Conservation (phyloP, 345 rosid species). For the Carallia brachiata region DNA sequence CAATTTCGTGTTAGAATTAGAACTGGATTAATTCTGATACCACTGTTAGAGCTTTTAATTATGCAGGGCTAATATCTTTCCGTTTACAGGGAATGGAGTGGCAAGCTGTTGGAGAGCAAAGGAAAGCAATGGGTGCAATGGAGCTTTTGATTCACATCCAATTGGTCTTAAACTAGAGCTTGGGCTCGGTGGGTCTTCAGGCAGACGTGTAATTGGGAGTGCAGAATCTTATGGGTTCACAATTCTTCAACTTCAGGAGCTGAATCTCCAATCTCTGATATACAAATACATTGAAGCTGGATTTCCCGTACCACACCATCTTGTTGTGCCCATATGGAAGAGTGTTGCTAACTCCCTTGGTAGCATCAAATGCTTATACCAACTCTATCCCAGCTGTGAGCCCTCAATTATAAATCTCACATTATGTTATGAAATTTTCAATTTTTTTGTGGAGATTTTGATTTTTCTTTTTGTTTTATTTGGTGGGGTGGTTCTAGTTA, state of each 20-base stretch:
- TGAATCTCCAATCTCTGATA: conserved; percentile 43
- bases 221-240: conserved; percentile 32
- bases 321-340: conserved; percentile 43
- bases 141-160: conserved; percentile 26
- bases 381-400: conserved; percentile 40
- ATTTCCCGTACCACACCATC: conserved; percentile 41
- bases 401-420: neutral
- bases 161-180: conserved; percentile 42
- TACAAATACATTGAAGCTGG: conserved; percentile 44
- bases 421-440: too few species aligned
- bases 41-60: neutral
- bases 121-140: conserved; percentile 16
- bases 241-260: conserved; percentile 45
- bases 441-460: too few species aligned
- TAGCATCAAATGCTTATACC: conserved; percentile 26
- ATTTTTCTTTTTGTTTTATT: neutral
- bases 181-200: conserved; percentile 28
- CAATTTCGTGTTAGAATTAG: too few species aligned
- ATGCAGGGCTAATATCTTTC: neutral
- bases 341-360: conserved; percentile 31
- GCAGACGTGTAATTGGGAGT: neutral
- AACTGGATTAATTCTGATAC: too few species aligned
- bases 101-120: conserved; percentile 27
- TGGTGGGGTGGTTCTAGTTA: conserved; percentile 11
- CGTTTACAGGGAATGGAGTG: conserved; percentile 19